Evolutionary conservation across 176 grass and related monocot species (phyloP).

Genomic region (Chrysopogon serrulatus): DNA sequence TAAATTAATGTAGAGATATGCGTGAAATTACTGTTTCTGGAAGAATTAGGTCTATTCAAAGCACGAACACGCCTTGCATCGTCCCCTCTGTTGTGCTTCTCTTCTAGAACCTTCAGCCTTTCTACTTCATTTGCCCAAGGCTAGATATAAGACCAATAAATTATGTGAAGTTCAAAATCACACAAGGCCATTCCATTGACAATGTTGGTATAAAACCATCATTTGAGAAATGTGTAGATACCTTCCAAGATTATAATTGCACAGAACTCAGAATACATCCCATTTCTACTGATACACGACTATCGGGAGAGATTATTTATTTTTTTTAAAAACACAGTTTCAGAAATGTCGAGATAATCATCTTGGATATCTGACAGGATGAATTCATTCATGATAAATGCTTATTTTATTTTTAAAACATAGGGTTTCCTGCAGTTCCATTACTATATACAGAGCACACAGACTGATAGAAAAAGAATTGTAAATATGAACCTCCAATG

Average conservation of each 20-base stretch:
- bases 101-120: slow-evolving; percentile 51
- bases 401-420: background rate
- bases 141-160: slow-evolving; percentile 20
- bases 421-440: background rate
- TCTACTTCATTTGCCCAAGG: slow-evolving; percentile 56
- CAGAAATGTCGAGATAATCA: background rate
- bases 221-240: slow-evolving; percentile 1
- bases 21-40: slow-evolving; percentile 17
- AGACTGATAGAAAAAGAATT: background rate
- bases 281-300: background rate
- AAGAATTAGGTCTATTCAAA: slow-evolving; percentile 33
- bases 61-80: slow-evolving; percentile 46
- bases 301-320: background rate
- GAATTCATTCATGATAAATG: background rate
- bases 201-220: background rate
- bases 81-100: slow-evolving; percentile 69
- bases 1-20: background rate
- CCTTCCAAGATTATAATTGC: background rate
- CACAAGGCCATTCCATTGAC: background rate
- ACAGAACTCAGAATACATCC: background rate
- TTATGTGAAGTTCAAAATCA: background rate
- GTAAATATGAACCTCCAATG: background rate
- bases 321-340: background rate
- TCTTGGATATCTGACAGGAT: background rate
- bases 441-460: background rate